A percentile compares a stretch with the other conserved stretches of the same genome.
phyloP scores from a whole-genome alignment of 768 basidiomycete genomes.

The Mycena maculata region DNA sequence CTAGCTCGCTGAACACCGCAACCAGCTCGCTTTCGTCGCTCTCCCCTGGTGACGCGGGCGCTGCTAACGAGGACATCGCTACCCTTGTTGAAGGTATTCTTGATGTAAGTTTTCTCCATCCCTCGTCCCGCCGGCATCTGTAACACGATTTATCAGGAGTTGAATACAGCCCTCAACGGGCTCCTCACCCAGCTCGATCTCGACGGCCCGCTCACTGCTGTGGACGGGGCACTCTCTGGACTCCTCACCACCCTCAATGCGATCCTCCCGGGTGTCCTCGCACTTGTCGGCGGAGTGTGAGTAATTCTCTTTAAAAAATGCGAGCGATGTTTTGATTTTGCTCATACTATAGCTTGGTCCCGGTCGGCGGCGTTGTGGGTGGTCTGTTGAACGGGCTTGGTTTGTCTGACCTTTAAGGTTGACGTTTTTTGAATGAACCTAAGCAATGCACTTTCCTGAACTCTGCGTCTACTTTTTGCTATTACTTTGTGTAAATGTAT shows the following conservation, averaged over 20 bases:
- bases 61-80: constrained; percentile 8
- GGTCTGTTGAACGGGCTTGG: not conserved
- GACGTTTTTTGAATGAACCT: too few species aligned
- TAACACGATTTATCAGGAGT: too few species aligned
- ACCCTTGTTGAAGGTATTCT: constrained; percentile 4
- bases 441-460: too few species aligned
- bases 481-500: too few species aligned
- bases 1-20: constrained; percentile 2
- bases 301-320: not conserved
- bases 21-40: not conserved
- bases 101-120: not conserved
- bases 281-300: constrained; percentile 11
- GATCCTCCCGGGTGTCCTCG: constrained; percentile 6
- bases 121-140: too few species aligned
- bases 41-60: constrained; percentile 12
- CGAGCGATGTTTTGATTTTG: not conserved
- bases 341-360: not conserved
- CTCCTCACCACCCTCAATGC: constrained; percentile 7
- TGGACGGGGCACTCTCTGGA: constrained; percentile 6
- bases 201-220: not conserved
- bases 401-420: not conserved
- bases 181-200: constrained; percentile 19
- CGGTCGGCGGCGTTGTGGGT: constrained; percentile 6
- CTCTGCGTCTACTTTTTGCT: too few species aligned
- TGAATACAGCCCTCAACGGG: constrained; percentile 13